phyloP scores from a whole-genome alignment of 176 grass and related monocot species.

The Urochloa ruziziensis region DNA sequence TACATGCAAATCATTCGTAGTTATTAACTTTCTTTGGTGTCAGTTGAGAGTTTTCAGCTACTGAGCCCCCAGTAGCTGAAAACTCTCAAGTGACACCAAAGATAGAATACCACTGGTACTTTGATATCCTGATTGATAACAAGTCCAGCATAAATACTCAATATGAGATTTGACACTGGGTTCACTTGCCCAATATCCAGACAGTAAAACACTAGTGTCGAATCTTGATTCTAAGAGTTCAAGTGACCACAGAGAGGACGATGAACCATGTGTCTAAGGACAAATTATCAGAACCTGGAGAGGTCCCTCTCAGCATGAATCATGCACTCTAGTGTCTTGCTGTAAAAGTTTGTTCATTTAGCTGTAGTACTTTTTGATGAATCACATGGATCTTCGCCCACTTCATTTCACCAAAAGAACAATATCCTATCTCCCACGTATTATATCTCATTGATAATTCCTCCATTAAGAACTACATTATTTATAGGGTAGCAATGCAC shows the following conservation, averaged over 20 bases:
- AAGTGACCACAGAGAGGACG: neutral
- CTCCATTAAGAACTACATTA: neutral
- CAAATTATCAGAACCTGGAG: neutral
- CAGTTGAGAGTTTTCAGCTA: too few relatives aligned
- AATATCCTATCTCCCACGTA: neutral
- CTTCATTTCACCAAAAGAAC: neutral
- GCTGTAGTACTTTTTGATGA: neutral
- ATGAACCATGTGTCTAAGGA: neutral
- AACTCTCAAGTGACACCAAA: neutral
- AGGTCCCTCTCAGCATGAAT: neutral
- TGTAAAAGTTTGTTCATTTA: neutral
- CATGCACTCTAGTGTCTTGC: neutral
- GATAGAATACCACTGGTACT: neutral
- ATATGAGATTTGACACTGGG: neutral
- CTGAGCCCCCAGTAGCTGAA: neutral
- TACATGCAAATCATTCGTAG: neutral
- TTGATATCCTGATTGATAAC: neutral
- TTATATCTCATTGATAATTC: neutral
- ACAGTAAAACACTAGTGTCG: neutral
- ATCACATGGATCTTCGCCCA: slow-evolving; percentile 1
- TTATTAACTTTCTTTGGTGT: too few relatives aligned
- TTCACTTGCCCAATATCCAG: neutral
- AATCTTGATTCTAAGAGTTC: neutral
- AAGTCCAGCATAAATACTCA: neutral
- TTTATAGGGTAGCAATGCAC: neutral